Evolutionary conservation across 768 basidiomycete genomes (phyloP), one percentile per base, ranked within the genome.

Genomic region (Coprinopsis strossmayeri): DNA sequence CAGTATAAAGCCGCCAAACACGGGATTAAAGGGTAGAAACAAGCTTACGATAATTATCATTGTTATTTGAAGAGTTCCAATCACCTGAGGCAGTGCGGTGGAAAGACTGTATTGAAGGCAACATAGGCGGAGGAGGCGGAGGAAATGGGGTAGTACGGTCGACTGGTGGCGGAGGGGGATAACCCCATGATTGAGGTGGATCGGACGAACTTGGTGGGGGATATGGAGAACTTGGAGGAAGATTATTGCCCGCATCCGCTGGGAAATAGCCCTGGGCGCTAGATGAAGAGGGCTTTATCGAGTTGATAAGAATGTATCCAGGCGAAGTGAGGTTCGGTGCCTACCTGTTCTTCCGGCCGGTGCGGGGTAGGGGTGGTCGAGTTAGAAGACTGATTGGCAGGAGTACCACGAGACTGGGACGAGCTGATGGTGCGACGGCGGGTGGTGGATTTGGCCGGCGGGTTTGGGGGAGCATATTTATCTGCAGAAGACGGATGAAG

Each of bases 401-500:
- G 67, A 13, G 48, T n/a, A n/a, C n/a, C 59, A 64, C 53, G 60
- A 63, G 34, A 62, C 58, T 43, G 67, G 59, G 71, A 70, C 25
- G 64, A 57, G 49, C 69, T 61, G 15, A 66, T 69, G 51, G 71
- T 74, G 44, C 69, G 69, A 43, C 73, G 66, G 49, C 66, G 69
- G 35, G 65, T 57, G 51, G 66, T 45, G 5, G 25, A 5, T 38
- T 38, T 38, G 35, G 10, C 56, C 18, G 69, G 54, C 20, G 66
- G 55, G 44, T 73, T 66, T 15, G 72, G 60, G 1, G 85, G 75
- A n/a, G 79, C 72, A 63, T 82, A 86, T 45, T 87, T 79, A 59
- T 90, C 87, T 27, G 79, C 70, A 3, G 90, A 81, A 0, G 86
- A 86, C 0, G 92, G 90, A 60, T 92, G 91, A 18, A 90, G 72